Conservation (phyloP, 2,329 filamentous ascomycete genomes). For the Exophiala calicioides region DNA sequence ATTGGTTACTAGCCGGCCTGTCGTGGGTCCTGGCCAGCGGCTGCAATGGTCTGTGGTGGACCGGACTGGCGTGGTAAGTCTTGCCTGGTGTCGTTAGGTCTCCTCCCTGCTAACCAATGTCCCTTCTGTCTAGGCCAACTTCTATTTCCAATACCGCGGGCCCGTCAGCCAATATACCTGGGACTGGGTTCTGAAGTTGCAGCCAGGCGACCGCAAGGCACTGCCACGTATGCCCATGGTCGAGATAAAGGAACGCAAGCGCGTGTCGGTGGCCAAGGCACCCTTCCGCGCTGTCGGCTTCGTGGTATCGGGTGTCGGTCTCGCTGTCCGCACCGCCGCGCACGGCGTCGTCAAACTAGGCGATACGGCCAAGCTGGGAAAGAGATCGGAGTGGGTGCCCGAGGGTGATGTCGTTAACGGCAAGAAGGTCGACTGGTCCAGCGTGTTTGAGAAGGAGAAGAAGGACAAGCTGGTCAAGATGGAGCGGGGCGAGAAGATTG, state of each 20-base stretch:
- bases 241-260: conserved; percentile 24
- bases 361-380: conserved; percentile 23
- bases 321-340: conserved; percentile 17
- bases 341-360: conserved; percentile 25
- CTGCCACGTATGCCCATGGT: conserved; percentile 30
- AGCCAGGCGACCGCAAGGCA: conserved; percentile 27
- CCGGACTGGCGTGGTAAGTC: conserved; percentile 27
- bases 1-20: conserved; percentile 25
- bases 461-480: conserved; percentile 8
- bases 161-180: conserved; percentile 26
- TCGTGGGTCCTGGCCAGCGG: conserved; percentile 17
- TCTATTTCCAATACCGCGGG: conserved; percentile 32
- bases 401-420: conserved; percentile 21
- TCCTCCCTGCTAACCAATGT: not conserved
- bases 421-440: conserved; percentile 23
- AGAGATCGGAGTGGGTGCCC: conserved; percentile 24
- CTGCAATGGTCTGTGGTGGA: conserved; percentile 29
- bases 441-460: conserved; percentile 16
- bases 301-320: conserved; percentile 18
- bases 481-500: conserved; percentile 14
- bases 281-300: conserved; percentile 25
- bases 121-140: conserved; percentile 25
- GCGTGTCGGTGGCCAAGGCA: conserved; percentile 21
- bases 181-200: conserved; percentile 27
- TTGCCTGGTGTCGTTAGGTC: too few species aligned